These are phyloP conservation scores for Chrysoporthe cubensis DNA, from an alignment of 2,329 filamentous ascomycete genomes.

Conservation along the genomic window DNA sequence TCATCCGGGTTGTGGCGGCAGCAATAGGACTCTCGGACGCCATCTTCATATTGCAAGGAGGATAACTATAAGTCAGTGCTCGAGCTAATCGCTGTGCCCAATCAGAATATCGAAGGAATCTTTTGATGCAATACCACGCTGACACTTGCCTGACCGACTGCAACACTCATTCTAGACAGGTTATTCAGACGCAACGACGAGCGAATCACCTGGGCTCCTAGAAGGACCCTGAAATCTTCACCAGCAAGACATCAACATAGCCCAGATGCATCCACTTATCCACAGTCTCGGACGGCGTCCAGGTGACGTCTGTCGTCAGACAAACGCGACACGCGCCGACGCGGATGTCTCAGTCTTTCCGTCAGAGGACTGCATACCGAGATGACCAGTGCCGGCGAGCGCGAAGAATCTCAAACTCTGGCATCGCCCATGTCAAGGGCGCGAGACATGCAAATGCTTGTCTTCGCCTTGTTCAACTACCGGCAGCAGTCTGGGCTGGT, in stretches of 20 bases:
- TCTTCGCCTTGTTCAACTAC: background rate
- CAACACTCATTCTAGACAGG: background rate
- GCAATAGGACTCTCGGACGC: background rate
- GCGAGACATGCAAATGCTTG: background rate
- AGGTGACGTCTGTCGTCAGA: background rate
- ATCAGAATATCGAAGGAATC: too few relatives aligned
- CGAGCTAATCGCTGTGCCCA: too few relatives aligned
- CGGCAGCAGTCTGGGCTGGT: background rate
- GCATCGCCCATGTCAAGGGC: background rate
- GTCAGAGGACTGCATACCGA: background rate
- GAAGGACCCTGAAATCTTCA: too few relatives aligned
- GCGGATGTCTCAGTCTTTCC: constrained; percentile 5
- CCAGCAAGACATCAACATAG: background rate
- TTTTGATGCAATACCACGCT: too few relatives aligned
- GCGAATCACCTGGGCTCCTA: background rate
- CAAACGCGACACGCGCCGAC: constrained; percentile 4
- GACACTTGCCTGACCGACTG: background rate
- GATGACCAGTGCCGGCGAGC: background rate
- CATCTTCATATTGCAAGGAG: background rate
- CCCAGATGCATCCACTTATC: background rate
- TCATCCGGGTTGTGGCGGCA: background rate
- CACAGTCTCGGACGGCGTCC: background rate
- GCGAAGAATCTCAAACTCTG: too few relatives aligned
- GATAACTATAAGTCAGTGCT: background rate
- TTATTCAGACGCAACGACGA: background rate